Base-by-base conservation (phyloP, 371 early-diverging fungal species). In the Lichtheimia corymbifera region DNA sequence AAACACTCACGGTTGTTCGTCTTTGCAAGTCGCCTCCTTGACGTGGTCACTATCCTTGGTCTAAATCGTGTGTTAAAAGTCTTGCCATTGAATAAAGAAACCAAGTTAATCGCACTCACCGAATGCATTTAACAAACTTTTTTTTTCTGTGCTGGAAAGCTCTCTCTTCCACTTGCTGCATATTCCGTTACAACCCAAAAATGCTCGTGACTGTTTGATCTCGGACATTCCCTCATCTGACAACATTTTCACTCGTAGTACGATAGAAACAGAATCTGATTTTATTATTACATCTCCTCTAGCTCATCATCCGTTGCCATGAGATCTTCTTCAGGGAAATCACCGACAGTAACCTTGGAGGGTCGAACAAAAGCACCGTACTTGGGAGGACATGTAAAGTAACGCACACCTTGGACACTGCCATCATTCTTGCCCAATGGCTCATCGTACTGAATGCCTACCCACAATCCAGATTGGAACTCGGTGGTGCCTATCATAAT, bases 391-490 rank as follows among this genome's bases (percentile, higher is more conserved):
- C 91, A 90, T 4, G 78, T 66, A 65, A 96, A 97, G 64, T 95
- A 97, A 9, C 60, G 65, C 20, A 72, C 82, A 3, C 93, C 94
- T 55, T 91, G 79, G 1, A 96, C 92, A 55, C 84, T 87, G 43
- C 98, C 98, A 72, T 96, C 86, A 68, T 98, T 93, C 73, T 93
- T 96, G 27, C 98, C 98, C 44, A 96, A 66, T 0, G 98, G 98
- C 61, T 98, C 98, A 66, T 98, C 98, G 55, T 92, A 96, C 68
- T 96, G 91, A 17, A 98, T 76, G 53, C 98, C 98, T 11, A 97
- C 89, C 96, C 96, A 98, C 50, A 77, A 75, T 3, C 97, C 98
- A 0, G 89, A 76, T 64, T 94, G 91, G 68, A 97, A 94, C 44
- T 86, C 72, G 0, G 89, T 87, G 44, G 71, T 57, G 17, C 91